Conservation (phyloP, 2,329 filamentous ascomycete genomes). For the Intubia oerlemansii region DNA sequence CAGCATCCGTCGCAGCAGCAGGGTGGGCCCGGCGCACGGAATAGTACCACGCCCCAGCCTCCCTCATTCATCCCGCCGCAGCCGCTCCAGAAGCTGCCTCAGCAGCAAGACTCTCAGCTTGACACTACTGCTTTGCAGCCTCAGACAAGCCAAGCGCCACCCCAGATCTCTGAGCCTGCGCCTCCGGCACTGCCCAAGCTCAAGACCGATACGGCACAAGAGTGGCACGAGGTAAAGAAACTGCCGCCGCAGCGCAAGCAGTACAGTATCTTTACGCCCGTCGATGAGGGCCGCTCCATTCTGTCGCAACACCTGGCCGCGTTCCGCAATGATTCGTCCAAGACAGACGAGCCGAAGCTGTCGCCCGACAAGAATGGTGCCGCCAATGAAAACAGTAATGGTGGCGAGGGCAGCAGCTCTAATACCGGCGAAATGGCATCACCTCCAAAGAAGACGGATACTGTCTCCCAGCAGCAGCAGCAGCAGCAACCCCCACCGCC, state of each 20-base stretch:
- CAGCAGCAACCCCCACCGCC: too few relatives aligned
- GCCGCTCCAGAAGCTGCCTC: conserved; percentile 13
- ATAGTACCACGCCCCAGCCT: too few relatives aligned
- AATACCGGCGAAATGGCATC: too few relatives aligned
- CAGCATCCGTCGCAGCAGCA: conserved; percentile 19
- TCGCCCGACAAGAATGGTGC: conserved; percentile 19
- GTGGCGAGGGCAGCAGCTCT: too few relatives aligned
- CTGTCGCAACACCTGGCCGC: conserved; percentile 63
- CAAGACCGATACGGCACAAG: conserved; percentile 2
- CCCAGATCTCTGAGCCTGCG: conserved; percentile 22
- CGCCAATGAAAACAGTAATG: too few relatives aligned
- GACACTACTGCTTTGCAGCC: too few relatives aligned
- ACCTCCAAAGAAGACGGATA: too few relatives aligned
- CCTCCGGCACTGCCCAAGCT: conserved; percentile 24
- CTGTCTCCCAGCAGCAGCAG: conserved; percentile 19
- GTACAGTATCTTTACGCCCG: conserved; percentile 91
- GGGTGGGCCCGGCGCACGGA: too few relatives aligned
- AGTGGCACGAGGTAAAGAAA: conserved; percentile 31
- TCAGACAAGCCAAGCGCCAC: too few relatives aligned
- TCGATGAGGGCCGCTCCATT: conserved; percentile 80
- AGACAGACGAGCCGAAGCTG: neutral
- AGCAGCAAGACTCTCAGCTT: conserved; percentile 1
- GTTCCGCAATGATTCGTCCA: conserved; percentile 21
- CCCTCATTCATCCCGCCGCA: conserved; percentile 31
- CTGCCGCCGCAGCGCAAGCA: conserved; percentile 59